Conservation (phyloP, 441 rosid species). For the Gossypium gossypioides region DNA sequence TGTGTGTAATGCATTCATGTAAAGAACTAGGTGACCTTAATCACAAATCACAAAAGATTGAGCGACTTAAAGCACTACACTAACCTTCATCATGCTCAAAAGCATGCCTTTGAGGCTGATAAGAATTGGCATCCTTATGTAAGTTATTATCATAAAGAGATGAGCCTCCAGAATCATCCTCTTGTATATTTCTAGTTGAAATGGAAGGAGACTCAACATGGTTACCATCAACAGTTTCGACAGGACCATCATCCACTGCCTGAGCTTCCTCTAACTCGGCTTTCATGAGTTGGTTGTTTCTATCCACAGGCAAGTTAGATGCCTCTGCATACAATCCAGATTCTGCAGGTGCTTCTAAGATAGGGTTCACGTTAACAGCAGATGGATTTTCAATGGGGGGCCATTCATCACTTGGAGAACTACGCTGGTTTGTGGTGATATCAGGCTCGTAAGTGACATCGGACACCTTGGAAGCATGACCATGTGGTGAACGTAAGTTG, state of each 20-base stretch:
- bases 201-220: slow-evolving; percentile 36
- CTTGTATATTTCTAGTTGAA: slow-evolving; percentile 45
- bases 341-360: slow-evolving; percentile 44
- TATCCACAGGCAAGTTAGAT: slow-evolving; percentile 42
- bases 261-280: slow-evolving; percentile 48
- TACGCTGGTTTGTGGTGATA: slow-evolving; percentile 32
- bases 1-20: too few relatives aligned
- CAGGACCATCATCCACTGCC: slow-evolving; percentile 37
- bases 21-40: slow-evolving; percentile 7
- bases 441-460: slow-evolving; percentile 34
- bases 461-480: slow-evolving; percentile 31
- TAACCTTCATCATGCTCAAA: slow-evolving; percentile 62
- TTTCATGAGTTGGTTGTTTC: slow-evolving; percentile 37
- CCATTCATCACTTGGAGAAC: slow-evolving; percentile 68
- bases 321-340: slow-evolving; percentile 38
- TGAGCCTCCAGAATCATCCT: slow-evolving; percentile 48
- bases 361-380: slow-evolving; percentile 30
- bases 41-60: slow-evolving; percentile 14
- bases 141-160: slow-evolving; percentile 46
- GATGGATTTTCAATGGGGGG: slow-evolving; percentile 68
- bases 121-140: slow-evolving; percentile 37
- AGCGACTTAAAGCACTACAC: slow-evolving; percentile 9
- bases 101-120: slow-evolving; percentile 47
- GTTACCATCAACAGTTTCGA: slow-evolving; percentile 31
- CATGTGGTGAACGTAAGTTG: slow-evolving; percentile 21